Evolutionary conservation across 163 green algal species (phyloP), one percentile per base, ranked within the genome.

Genomic region (Botryococcus braunii): DNA sequence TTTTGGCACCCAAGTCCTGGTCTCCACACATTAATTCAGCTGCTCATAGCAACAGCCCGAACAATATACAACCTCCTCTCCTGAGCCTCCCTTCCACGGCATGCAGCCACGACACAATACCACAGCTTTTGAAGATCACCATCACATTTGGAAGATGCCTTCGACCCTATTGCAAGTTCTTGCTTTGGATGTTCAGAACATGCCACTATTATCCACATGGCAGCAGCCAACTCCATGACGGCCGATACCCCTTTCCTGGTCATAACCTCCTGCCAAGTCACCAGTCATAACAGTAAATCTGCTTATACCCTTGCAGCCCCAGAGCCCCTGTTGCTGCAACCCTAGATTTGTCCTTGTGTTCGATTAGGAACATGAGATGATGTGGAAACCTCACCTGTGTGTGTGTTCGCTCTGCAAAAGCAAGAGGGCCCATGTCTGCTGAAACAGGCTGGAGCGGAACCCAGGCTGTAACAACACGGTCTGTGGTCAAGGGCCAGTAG

Each of bases 391-490:
- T n/a, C n/a, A n/a, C n/a, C 69, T 39, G 11, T 37, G 60, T 74
- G 31, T 32, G 70, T 5, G 29, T 65, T 48, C 9, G 27, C 58
- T 48, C 25, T 65, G 27, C 11, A n/a, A n/a, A n/a, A 32, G 32
- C 56, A 50, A 62, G 21, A 62, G n/a, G 9, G 62, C 13, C 46
- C 46, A 55, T 55, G 46, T 21, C 21, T 55, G 17, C 7, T 17
- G 64, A n/a, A 5, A 70, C 64, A 5, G 59, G 36, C 69, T 75
- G 60, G 3, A 75, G 69, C 21, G 69, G 58, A 13, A 75, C 39
- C 71, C 73, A 79, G 48, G 73, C 73, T 32, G 73, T 79, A 32
- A 72, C 25, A n/a, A 64, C 66, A 32, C 69, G 72, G 58, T 70
- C 61, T 40, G 62, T 65, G 34, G 46, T 27, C 13, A 78, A 23